A percentile compares a stretch with the other conserved stretches of the same genome.
These are phyloP conservation scores for Scheffersomyces cryptocercus DNA, from an alignment of 1,139 yeast species.

Conservation along the genomic window DNA sequence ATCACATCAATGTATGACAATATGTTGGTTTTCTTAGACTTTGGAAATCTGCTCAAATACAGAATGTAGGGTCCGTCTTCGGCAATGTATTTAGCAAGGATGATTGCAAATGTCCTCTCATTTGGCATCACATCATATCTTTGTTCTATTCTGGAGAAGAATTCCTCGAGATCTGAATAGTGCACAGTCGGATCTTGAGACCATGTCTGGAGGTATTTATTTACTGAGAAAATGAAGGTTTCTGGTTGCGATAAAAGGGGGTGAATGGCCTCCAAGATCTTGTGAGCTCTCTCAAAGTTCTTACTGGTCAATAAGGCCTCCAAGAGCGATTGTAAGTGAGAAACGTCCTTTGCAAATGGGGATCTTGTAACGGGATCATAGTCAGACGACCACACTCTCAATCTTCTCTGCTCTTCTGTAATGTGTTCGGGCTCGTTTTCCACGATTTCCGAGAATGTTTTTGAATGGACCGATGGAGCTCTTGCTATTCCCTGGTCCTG, in stretches of 20 bases:
- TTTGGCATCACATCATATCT: constrained; percentile 20
- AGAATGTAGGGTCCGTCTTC: constrained; percentile 11
- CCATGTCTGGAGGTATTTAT: constrained; percentile 40
- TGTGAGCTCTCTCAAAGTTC: constrained; percentile 71
- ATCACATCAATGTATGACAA: constrained; percentile 68
- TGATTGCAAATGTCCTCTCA: constrained; percentile 50
- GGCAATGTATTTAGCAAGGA: constrained; percentile 14
- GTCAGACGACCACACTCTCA: constrained; percentile 38
- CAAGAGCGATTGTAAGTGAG: constrained; percentile 71
- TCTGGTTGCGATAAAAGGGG: constrained; percentile 38
- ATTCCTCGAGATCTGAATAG: constrained; percentile 27
- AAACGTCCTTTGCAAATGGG: constrained; percentile 56
- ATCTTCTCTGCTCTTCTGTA: constrained; percentile 19
- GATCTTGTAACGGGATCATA: constrained; percentile 46
- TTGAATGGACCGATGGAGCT: constrained; percentile 15
- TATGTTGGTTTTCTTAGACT: constrained; percentile 32
- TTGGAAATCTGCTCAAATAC: constrained; percentile 19
- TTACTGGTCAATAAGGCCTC: constrained; percentile 77
- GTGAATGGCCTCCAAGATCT: constrained; percentile 59
- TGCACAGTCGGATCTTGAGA: constrained; percentile 29
- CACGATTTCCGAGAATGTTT: constrained; percentile 24
- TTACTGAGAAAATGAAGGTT: constrained; percentile 36
- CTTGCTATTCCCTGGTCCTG: constrained; percentile 7
- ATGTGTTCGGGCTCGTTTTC: constrained; percentile 13
- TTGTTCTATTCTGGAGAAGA: constrained; percentile 19